phyloP scores from a whole-genome alignment of 176 grass and related monocot genomes.

The Zea mays region Zm-B73-REFERENCE-NAM-5.0 NC_050096.1:11876501-11877000 shows the following conservation, averaged over 20 bases:
- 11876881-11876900: conserved; percentile 28
- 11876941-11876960: not conserved
- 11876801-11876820: conserved; percentile 91
- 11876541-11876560: too few relatives aligned
- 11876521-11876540: too few relatives aligned
- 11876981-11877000: not conserved
- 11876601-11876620: too few relatives aligned
- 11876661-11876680: too few relatives aligned
- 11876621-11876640: too few relatives aligned
- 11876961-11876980: not conserved
- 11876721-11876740: not conserved
- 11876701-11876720: not conserved
- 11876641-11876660: too few relatives aligned
- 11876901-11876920: not conserved
- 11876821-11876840: conserved; percentile 82
- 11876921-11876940: not conserved
- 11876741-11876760: conserved; percentile 37
- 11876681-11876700: too few relatives aligned
- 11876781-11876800: conserved; percentile 70
- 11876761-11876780: conserved; percentile 59
- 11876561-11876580: too few relatives aligned
- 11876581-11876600: too few relatives aligned
- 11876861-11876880: conserved; percentile 66
- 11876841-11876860: conserved; percentile 84
- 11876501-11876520: too few relatives aligned